phyloP scores from a whole-genome alignment of 2,329 filamentous ascomycete genomes.

The Paraconiothyrium sp. region DNA sequence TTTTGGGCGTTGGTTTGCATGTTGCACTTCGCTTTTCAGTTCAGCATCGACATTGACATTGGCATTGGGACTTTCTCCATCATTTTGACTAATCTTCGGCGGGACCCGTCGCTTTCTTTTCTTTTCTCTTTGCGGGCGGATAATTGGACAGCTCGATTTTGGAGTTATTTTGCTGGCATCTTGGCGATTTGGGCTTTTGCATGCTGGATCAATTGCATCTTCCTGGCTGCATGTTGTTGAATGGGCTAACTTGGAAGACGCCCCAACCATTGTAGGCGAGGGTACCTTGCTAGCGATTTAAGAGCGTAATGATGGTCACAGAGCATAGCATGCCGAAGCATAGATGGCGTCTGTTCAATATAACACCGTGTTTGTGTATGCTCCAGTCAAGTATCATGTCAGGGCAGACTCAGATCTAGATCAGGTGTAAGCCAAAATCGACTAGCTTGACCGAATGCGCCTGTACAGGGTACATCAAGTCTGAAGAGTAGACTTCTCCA shows the following conservation, averaged over 20 bases:
- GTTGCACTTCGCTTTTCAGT: conserved; percentile 5
- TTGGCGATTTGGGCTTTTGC: conserved; percentile 5
- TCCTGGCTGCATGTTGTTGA: not conserved
- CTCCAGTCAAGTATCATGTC: too few relatives aligned
- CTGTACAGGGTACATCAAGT: too few relatives aligned
- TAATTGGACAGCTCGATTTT: not conserved
- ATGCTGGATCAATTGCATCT: conserved; percentile 5
- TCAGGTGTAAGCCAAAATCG: too few relatives aligned
- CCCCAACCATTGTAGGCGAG: not conserved
- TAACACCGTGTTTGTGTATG: not conserved
- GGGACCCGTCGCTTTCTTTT: conserved; percentile 9
- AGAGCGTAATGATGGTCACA: conserved; percentile 5
- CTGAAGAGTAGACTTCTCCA: too few relatives aligned
- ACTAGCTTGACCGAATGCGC: too few relatives aligned
- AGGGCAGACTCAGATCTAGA: too few relatives aligned
- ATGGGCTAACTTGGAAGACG: not conserved
- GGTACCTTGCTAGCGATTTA: not conserved
- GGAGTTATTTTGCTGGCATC: conserved; percentile 23
- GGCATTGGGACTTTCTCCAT: conserved; percentile 1
- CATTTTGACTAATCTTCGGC: conserved; percentile 19
- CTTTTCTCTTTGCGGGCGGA: not conserved
- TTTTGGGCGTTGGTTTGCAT: conserved; percentile 6
- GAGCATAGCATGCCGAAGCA: not conserved
- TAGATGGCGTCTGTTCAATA: not conserved
- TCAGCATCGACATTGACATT: conserved; percentile 4